Conservation (phyloP, 2,329 filamentous ascomycete species). For the Calonectria hawksworthii region DNA sequence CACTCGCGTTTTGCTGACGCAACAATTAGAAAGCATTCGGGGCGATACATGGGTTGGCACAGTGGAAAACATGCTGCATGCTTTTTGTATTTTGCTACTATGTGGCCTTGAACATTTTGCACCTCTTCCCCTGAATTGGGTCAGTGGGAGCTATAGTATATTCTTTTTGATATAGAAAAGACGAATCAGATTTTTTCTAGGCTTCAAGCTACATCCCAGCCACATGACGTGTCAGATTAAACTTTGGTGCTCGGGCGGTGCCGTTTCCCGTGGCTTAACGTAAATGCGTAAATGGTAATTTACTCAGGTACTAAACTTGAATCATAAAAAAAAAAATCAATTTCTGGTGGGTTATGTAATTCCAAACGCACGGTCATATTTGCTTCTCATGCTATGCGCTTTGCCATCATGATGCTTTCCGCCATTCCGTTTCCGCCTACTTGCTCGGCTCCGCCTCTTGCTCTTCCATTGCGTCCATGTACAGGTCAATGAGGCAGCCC, state of each 20-base stretch:
- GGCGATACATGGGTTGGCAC: slow-evolving; percentile 8
- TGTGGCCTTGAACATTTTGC: neutral
- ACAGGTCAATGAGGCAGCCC: slow-evolving; percentile 93
- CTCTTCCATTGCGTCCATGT: slow-evolving; percentile 85
- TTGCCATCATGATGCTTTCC: slow-evolving; percentile 12
- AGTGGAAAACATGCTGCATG: slow-evolving; percentile 12
- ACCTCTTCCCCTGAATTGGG: neutral
- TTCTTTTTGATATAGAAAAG: slow-evolving; percentile 28
- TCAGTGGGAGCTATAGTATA: slow-evolving; percentile 30
- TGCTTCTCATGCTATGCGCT: slow-evolving; percentile 27
- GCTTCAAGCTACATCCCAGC: slow-evolving; percentile 10
- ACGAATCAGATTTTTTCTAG: slow-evolving; percentile 27
- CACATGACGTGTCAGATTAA: slow-evolving; percentile 6
- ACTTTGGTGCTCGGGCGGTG: slow-evolving; percentile 6
- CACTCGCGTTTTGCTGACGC: slow-evolving; percentile 20
- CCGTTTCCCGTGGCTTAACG: slow-evolving; percentile 7
- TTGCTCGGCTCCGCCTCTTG: slow-evolving; percentile 47
- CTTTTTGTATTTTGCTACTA: slow-evolving; percentile 10
- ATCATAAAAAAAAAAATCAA: neutral
- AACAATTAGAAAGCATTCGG: slow-evolving; percentile 17
- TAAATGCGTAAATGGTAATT: neutral
- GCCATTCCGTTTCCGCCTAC: slow-evolving; percentile 8
- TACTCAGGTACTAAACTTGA: slow-evolving; percentile 13
- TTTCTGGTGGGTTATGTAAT: slow-evolving; percentile 1
- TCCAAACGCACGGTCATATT: slow-evolving; percentile 25